A percentile compares a stretch with the other conserved stretches of the same genome.
phyloP scores from a whole-genome alignment of 208 protist genomes.

The Leishmania major region DNA sequence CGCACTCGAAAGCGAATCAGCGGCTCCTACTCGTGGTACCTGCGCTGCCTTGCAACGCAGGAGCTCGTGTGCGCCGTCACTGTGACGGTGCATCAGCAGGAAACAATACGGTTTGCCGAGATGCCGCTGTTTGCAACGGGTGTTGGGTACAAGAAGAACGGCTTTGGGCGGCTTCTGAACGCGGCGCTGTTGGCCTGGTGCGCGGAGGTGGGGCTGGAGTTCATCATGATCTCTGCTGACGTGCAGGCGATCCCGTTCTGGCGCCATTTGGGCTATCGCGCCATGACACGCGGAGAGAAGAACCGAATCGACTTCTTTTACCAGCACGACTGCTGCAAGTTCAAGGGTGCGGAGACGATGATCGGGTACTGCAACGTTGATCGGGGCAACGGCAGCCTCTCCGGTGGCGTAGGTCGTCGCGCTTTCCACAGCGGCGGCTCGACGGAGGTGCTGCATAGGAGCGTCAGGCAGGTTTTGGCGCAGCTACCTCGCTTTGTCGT shows the following conservation, averaged over 20 bases:
- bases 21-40: constrained; percentile 81
- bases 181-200: constrained; percentile 78
- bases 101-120: constrained; percentile 82
- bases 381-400: background rate
- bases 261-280: constrained; percentile 73
- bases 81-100: constrained; percentile 72
- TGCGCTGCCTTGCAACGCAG: constrained; percentile 65
- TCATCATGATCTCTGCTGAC: constrained; percentile 90
- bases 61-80: constrained; percentile 84
- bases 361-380: constrained; percentile 63
- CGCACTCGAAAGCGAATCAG: constrained; percentile 70
- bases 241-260: constrained; percentile 85
- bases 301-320: constrained; percentile 87
- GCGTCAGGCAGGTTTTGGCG: constrained; percentile 31
- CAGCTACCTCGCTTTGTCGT: constrained; percentile 57
- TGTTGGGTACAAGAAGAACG: constrained; percentile 86
- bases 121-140: constrained; percentile 89
- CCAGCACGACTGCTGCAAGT: constrained; percentile 89
- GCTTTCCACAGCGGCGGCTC: background rate
- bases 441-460: constrained; percentile 9
- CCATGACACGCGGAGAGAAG: constrained; percentile 72
- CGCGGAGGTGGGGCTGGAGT: constrained; percentile 60
- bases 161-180: constrained; percentile 79
- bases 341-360: constrained; percentile 82
- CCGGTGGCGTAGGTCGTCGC: background rate